Percentiles rank a stretch among this genome's conserved stretches.
Conservation (phyloP, 805 yeast genomes). For the Candida ipomoeae region DNA sequence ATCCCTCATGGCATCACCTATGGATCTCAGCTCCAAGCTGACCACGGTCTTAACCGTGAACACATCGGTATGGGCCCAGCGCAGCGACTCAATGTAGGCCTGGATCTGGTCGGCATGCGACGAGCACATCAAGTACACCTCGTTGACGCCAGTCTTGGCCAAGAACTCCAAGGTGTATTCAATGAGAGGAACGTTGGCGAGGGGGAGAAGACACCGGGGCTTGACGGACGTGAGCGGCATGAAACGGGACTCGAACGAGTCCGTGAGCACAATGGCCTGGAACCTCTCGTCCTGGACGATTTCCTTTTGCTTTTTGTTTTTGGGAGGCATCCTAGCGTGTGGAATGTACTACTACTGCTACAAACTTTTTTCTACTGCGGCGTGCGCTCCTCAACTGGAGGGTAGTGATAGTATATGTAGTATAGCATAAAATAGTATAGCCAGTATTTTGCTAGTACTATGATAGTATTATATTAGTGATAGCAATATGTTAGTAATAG, state of each 20-base stretch:
- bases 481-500: too few species aligned
- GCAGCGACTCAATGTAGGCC: conserved; percentile 68
- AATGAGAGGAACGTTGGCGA: conserved; percentile 89
- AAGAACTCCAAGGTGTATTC: conserved; percentile 94
- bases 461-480: too few species aligned
- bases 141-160: conserved; percentile 85
- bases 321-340: conserved; percentile 38
- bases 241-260: conserved; percentile 87
- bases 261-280: conserved; percentile 93
- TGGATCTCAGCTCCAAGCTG: conserved; percentile 83
- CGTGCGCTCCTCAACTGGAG: conserved; percentile 1
- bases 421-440: background rate
- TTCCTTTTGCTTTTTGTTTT: conserved; percentile 51
- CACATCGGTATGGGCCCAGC: conserved; percentile 75
- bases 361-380: conserved; percentile 2
- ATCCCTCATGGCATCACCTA: conserved; percentile 97
- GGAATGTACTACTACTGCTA: background rate
- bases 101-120: conserved; percentile 88
- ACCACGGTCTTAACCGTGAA: conserved; percentile 75
- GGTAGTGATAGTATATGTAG: too few species aligned
- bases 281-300: conserved; percentile 66
- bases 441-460: background rate
- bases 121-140: conserved; percentile 86
- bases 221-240: conserved; percentile 82
- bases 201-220: conserved; percentile 88